Percentiles rank a stretch among this genome's conserved stretches.
Conservation (phyloP, 2,329 filamentous ascomycete genomes). For the Exophiala oligosperma region DNA sequence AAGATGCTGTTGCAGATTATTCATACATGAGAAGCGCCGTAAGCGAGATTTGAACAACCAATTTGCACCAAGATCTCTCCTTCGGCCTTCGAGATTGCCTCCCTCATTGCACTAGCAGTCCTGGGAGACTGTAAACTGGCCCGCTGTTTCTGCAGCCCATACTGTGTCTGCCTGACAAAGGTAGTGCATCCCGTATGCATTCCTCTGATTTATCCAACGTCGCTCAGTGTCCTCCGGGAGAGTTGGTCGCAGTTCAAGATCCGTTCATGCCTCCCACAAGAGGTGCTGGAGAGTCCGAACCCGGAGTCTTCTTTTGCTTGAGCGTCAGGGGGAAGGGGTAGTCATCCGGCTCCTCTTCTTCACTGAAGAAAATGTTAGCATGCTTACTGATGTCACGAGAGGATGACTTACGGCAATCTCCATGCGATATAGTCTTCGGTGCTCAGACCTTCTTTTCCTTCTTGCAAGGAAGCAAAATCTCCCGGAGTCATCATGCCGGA, state of each 20-base stretch:
- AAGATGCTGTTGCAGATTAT: background rate
- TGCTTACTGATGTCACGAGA: background rate
- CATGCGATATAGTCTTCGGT: slow-evolving; percentile 98
- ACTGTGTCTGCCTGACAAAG: background rate
- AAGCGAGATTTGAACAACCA: background rate
- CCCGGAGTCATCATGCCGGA: slow-evolving; percentile 99
- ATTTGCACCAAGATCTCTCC: background rate
- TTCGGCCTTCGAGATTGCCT: background rate
- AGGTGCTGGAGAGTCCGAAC: slow-evolving; percentile 31
- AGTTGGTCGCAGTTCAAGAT: background rate
- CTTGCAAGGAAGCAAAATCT: slow-evolving; percentile 94
- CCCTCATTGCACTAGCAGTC: too few relatives aligned
- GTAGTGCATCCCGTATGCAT: too few relatives aligned
- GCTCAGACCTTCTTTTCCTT: slow-evolving; percentile 86
- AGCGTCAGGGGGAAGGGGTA: slow-evolving; percentile 71
- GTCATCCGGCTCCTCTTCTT: slow-evolving; percentile 88
- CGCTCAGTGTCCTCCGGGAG: background rate
- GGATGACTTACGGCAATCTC: slow-evolving; percentile 85
- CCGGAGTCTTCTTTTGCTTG: slow-evolving; percentile 46
- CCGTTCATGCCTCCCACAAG: slow-evolving; percentile 24
- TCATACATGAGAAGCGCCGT: background rate
- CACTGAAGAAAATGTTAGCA: slow-evolving; percentile 52
- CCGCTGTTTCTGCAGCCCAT: too few relatives aligned
- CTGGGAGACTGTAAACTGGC: too few relatives aligned
- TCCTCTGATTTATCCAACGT: slow-evolving; percentile 11